These are phyloP conservation scores for Anthostomella pinea DNA, from an alignment of 2,329 filamentous ascomycete species.

Conservation along the genomic window DNA sequence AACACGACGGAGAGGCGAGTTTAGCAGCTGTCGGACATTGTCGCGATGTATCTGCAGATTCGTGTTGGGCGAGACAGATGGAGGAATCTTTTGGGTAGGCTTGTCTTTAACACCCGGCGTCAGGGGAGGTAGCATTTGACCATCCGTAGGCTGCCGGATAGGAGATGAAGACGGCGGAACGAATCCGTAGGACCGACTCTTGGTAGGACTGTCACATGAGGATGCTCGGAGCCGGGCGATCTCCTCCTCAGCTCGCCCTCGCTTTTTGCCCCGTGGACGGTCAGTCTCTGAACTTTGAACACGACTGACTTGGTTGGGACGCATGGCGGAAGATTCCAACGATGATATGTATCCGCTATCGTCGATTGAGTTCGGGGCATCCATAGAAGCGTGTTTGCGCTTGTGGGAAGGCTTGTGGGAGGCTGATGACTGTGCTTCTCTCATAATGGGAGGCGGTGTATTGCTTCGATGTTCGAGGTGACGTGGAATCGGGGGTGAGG, in stretches of 20 bases:
- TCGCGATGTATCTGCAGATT: conserved; percentile 87
- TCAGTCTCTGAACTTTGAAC: conserved; percentile 77
- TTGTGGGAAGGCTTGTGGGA: conserved; percentile 68
- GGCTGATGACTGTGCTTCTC: conserved; percentile 60
- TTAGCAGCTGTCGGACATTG: conserved; percentile 71
- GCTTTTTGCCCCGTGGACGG: conserved; percentile 76
- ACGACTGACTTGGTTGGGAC: conserved; percentile 62
- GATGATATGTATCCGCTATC: conserved; percentile 98
- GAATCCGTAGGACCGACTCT: conserved; percentile 55
- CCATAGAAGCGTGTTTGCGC: conserved; percentile 75
- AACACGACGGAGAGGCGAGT: conserved; percentile 57
- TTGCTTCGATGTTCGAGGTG: conserved; percentile 59
- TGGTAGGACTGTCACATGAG: conserved; percentile 87
- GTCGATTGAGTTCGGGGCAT: conserved; percentile 38
- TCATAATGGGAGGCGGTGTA: conserved; percentile 71
- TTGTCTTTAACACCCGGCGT: conserved; percentile 85
- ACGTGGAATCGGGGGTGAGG: conserved; percentile 79
- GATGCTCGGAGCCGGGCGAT: conserved; percentile 91
- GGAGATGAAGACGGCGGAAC: conserved; percentile 66
- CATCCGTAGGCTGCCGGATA: conserved; percentile 53
- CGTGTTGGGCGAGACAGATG: conserved; percentile 88
- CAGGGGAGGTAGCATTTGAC: conserved; percentile 68
- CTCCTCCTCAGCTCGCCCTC: conserved; percentile 90
- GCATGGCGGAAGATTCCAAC: conserved; percentile 82
- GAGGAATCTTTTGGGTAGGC: conserved; percentile 53